Base-by-base conservation (phyloP, 176 grass and related monocot genomes). In the Carex parvula region DNA sequence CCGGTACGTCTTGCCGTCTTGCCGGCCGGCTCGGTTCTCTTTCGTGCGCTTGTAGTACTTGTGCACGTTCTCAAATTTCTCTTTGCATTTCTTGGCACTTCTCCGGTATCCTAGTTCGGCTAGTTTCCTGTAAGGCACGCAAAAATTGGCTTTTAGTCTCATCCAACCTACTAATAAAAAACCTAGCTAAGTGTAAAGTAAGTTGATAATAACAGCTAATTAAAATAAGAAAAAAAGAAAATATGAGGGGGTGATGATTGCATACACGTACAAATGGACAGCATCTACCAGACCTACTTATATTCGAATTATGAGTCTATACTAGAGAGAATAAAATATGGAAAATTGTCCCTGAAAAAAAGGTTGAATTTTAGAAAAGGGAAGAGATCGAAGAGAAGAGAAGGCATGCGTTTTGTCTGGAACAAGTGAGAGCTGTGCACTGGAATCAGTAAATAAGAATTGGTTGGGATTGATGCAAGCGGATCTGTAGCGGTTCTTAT, bases 41-140 rank as follows among this genome's bases (percentile, higher is more conserved):
- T 99, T 99, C 54, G 97, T 99, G 83, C 97, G 93, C 90, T 99
- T 99, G 91, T 99, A 99, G 85, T 99, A 99, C 88, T 99, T 99
- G 85, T 96, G 91, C 75, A 96, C 91, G 93, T 99, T 99, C 90
- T 99, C 97, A 71, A 99, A 99, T 84, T 99, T 99, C 91, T 99
- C 97, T 85, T 99, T 99, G 88, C 97, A 99, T 89, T 99, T 99
- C 85, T 99, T 99, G n/a, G 84, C 87, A 85, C 87, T 99, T 70
- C 97, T 88, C 84, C 52, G 87, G 89, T 99, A 99, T 10, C 97
- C 97, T 39, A 92, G 81, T 81, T 99, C 93, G 1, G 78, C 90
- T 66, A 99, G 88, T 84, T 95, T 99, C 88, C 97, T 99, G 91
- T 73, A 48, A 89, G 84, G 82, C 83, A 90, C 83, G 88, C 75